A percentile compares a stretch with the other conserved stretches of the same genome.
phyloP scores from a whole-genome alignment of 176 grass and related monocot species.

The Avena atlantica region DNA sequence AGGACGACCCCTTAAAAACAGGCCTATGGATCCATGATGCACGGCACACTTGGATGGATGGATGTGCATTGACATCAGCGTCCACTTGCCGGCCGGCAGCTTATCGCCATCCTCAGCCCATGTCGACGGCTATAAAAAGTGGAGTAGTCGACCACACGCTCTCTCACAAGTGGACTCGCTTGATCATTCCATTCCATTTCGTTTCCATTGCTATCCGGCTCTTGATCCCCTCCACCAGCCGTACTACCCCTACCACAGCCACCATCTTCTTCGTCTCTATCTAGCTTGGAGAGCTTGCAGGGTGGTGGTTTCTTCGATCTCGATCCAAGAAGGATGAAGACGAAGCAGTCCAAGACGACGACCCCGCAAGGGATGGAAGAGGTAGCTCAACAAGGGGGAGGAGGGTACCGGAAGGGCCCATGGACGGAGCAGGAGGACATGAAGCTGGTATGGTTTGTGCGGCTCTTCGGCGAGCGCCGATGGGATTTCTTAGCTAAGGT shows the following conservation, averaged over 20 bases:
- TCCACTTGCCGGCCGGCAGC: slow-evolving; percentile 19
- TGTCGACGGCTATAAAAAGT: not conserved
- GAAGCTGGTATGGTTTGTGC: slow-evolving; percentile 66
- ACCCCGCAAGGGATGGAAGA: not conserved
- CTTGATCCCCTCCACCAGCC: slow-evolving; percentile 12
- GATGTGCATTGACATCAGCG: slow-evolving; percentile 21
- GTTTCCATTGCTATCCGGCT: not conserved
- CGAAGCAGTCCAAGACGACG: not conserved
- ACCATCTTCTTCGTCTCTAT: not conserved
- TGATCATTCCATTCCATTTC: slow-evolving; percentile 18
- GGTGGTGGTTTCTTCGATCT: not conserved
- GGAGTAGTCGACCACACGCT: not conserved
- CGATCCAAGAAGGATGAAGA: not conserved
- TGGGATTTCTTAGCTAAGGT: slow-evolving; percentile 80
- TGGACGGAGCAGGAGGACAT: slow-evolving; percentile 79
- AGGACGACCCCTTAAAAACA: not conserved
- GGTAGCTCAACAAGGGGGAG: no score
- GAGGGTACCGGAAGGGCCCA: slow-evolving; percentile 55
- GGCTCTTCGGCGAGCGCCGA: slow-evolving; percentile 69
- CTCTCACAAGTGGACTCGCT: slow-evolving; percentile 13
- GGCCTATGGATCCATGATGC: not conserved
- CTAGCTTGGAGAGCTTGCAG: not conserved
- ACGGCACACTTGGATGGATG: not conserved
- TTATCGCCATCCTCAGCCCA: not conserved
- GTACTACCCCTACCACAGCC: not conserved